phyloP scores from a whole-genome alignment of 176 grass and related monocot genomes.

The Aegilops speltoides region DNA sequence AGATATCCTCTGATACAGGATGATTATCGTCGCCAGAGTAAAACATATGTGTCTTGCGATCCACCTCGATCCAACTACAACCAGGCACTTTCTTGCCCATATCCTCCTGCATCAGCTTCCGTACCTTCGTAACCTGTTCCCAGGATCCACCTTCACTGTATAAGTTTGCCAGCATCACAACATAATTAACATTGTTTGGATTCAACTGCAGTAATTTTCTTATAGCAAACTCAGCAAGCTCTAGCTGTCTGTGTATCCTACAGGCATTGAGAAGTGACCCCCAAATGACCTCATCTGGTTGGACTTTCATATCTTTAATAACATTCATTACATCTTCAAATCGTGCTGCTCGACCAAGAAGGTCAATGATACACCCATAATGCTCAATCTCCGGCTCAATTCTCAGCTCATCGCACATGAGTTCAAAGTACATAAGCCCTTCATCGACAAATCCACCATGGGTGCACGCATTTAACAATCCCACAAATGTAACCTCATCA shows the following conservation, averaged over 20 bases:
- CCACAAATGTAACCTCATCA: constrained; percentile 78
- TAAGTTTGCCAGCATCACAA: constrained; percentile 72
- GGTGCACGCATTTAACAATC: constrained; percentile 68
- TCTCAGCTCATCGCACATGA: constrained; percentile 40
- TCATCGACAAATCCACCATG: constrained; percentile 77
- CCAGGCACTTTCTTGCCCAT: constrained; percentile 65
- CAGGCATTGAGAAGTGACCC: constrained; percentile 74
- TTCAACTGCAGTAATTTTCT: constrained; percentile 57
- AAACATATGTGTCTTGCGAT: constrained; percentile 55
- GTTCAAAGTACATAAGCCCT: constrained; percentile 61
- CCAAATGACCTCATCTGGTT: constrained; percentile 75
- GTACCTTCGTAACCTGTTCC: constrained; percentile 64
- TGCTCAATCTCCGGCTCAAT: constrained; percentile 79
- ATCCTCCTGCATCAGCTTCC: constrained; percentile 53
- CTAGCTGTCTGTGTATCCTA: constrained; percentile 54
- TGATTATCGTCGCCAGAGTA: constrained; percentile 64
- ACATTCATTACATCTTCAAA: constrained; percentile 69
- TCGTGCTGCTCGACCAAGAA: constrained; percentile 67
- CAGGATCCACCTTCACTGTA: constrained; percentile 77
- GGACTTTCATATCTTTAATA: constrained; percentile 57
- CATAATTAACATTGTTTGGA: constrained; percentile 66
- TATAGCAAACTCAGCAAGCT: constrained; percentile 59
- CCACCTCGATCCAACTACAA: constrained; percentile 76
- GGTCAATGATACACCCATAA: constrained; percentile 75
- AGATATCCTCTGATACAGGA: constrained; percentile 66